Conservation (phyloP, 129 eudicot genomes). For the Pulicaria dysenterica region DNA sequence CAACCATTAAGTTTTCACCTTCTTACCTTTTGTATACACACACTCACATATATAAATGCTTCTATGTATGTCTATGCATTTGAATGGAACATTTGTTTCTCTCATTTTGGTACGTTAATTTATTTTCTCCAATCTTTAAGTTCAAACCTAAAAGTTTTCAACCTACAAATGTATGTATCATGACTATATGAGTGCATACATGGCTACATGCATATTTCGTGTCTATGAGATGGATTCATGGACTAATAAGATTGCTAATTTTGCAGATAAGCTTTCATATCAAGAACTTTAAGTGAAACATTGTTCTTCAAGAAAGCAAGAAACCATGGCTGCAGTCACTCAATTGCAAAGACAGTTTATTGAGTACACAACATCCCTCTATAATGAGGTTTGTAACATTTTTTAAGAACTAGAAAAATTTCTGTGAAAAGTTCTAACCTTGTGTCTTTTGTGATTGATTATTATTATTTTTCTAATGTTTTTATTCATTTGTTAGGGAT, state of each 20-base stretch:
- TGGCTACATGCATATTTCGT: background rate
- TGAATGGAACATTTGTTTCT: constrained; percentile 9
- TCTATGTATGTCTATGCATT: constrained; percentile 16
- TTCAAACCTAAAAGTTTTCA: constrained; percentile 10
- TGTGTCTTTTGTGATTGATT: background rate
- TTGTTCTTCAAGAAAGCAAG: constrained; percentile 23
- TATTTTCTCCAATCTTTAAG: background rate
- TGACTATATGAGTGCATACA: background rate
- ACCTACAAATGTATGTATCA: background rate
- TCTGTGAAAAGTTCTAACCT: background rate
- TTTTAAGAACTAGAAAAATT: background rate
- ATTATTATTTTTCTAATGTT: background rate
- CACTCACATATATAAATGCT: background rate
- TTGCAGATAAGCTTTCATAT: constrained; percentile 33
- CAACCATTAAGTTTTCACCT: constrained; percentile 7
- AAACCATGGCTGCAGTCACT: constrained; percentile 37
- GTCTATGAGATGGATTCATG: background rate
- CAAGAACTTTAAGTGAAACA: constrained; percentile 17
- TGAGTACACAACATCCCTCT: constrained; percentile 57
- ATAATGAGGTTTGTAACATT: constrained; percentile 54
- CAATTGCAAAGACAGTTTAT: constrained; percentile 75
- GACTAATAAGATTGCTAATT: constrained; percentile 15
- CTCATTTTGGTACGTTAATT: constrained; percentile 24
- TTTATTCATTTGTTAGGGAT: constrained; percentile 45
- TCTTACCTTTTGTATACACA: constrained; percentile 8